Conservation (phyloP, 2,329 filamentous ascomycete species). For the Penicillium sp. region DNA sequence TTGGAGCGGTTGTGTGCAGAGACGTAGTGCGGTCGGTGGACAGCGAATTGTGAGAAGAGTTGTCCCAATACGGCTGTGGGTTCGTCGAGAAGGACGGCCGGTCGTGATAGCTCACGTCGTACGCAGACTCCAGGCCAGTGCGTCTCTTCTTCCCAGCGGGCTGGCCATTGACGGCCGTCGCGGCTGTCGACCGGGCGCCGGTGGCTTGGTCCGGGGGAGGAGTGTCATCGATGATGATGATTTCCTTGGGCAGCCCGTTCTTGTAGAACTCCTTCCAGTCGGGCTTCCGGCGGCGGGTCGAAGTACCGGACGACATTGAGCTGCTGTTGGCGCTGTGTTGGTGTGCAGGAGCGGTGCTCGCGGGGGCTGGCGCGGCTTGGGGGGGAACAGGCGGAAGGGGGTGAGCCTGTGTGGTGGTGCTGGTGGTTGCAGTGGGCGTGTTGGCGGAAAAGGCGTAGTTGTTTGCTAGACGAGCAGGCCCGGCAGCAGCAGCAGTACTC, state of each 20-base stretch:
- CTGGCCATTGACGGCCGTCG: slow-evolving; percentile 29
- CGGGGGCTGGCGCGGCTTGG: slow-evolving; percentile 35
- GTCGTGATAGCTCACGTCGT: slow-evolving; percentile 70
- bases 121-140: slow-evolving; percentile 57
- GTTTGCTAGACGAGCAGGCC: slow-evolving; percentile 42
- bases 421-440: slow-evolving; percentile 27
- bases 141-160: slow-evolving; percentile 68
- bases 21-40: slow-evolving; percentile 83
- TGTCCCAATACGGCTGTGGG: slow-evolving; percentile 64
- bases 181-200: slow-evolving; percentile 22
- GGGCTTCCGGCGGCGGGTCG: slow-evolving; percentile 53
- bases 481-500: slow-evolving; percentile 24
- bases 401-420: slow-evolving; percentile 20
- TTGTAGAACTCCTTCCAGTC: slow-evolving; percentile 80
- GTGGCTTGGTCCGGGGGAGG: slow-evolving; percentile 46
- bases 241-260: slow-evolving; percentile 77
- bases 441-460: slow-evolving; percentile 40
- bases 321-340: slow-evolving; percentile 20
- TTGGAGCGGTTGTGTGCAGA: slow-evolving; percentile 81
- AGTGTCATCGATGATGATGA: slow-evolving; percentile 74
- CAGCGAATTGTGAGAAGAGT: slow-evolving; percentile 65
- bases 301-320: slow-evolving; percentile 40
- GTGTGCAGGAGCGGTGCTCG: slow-evolving; percentile 25
- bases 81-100: slow-evolving; percentile 68
- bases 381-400: slow-evolving; percentile 33